Percentiles rank a stretch among this genome's conserved stretches.
Conservation (phyloP, 495 filamentous ascomycete species). For the Cercophora samala region DNA sequence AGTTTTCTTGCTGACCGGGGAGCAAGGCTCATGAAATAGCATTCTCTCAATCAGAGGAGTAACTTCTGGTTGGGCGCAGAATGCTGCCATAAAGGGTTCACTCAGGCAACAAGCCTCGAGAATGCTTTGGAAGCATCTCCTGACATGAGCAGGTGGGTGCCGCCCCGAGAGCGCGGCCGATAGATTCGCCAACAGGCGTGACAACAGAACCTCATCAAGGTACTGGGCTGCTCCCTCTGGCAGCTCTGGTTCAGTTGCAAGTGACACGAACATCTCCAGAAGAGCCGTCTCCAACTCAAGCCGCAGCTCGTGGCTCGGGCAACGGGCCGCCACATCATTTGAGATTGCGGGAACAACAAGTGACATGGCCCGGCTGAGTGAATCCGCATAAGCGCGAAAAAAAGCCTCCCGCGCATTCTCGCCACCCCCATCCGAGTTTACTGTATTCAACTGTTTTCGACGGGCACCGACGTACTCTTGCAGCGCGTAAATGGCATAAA, state of each 20-base stretch:
- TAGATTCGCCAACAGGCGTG: slow-evolving; percentile 38
- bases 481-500: slow-evolving; percentile 71
- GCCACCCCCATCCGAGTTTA: slow-evolving; percentile 15
- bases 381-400: slow-evolving; percentile 28
- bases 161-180: neutral
- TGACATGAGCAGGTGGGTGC: slow-evolving; percentile 31
- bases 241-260: slow-evolving; percentile 35
- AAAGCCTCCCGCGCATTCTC: slow-evolving; percentile 20
- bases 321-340: slow-evolving; percentile 38
- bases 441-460: slow-evolving; percentile 26
- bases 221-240: slow-evolving; percentile 24
- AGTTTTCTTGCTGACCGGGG: slow-evolving; percentile 40
- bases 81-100: slow-evolving; percentile 54
- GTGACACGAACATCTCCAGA: slow-evolving; percentile 40
- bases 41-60: slow-evolving; percentile 36
- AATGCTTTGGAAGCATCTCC: slow-evolving; percentile 58
- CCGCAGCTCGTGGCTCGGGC: slow-evolving; percentile 38
- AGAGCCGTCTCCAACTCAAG: slow-evolving; percentile 42
- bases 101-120: slow-evolving; percentile 63
- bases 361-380: slow-evolving; percentile 37
- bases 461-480: slow-evolving; percentile 39
- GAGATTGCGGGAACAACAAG: slow-evolving; percentile 49
- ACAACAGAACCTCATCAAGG: slow-evolving; percentile 33
- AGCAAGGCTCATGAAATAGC: slow-evolving; percentile 42
- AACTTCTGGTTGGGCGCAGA: slow-evolving; percentile 41